phyloP scores from a whole-genome alignment of 1,284 basidiomycete genomes.

The Puccinia brachypodii region DNA sequence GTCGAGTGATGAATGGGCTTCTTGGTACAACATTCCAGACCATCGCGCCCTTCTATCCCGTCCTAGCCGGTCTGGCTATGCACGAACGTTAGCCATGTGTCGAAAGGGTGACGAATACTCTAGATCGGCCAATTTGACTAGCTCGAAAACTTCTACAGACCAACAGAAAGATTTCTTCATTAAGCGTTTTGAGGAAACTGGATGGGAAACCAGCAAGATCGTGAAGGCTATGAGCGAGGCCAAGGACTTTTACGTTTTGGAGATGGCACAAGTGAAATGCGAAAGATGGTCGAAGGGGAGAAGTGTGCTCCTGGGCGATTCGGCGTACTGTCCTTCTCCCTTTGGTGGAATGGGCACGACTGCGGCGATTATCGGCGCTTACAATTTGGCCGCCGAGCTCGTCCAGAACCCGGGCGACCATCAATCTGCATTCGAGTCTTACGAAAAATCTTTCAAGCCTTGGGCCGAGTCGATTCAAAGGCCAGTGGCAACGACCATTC shows the following conservation, averaged over 20 bases:
- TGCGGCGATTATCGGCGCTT: conserved; percentile 25
- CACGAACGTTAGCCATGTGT: conserved; percentile 37
- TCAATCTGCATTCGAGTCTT: background rate
- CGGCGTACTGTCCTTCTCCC: conserved; percentile 52
- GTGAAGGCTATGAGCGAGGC: conserved; percentile 47
- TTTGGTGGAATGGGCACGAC: conserved; percentile 52
- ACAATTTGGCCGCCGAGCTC: conserved; percentile 51
- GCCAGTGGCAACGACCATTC: conserved; percentile 1
- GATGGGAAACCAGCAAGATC: conserved; percentile 50
- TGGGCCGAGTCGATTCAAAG: conserved; percentile 10
- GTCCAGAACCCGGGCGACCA: conserved; percentile 13
- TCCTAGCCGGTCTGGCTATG: conserved; percentile 51
- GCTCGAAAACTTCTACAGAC: background rate
- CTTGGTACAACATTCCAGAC: conserved; percentile 22
- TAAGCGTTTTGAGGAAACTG: conserved; percentile 45
- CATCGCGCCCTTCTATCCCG: conserved; percentile 39
- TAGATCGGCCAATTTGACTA: background rate
- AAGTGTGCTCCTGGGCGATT: conserved; percentile 52
- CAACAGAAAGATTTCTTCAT: conserved; percentile 49
- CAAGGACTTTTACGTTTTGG: conserved; percentile 52
- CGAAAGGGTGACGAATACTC: background rate
- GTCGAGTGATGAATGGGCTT: background rate
- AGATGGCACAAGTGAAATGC: conserved; percentile 51
- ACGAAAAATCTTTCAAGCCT: conserved; percentile 4
- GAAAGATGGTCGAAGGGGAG: conserved; percentile 50